Conservation (phyloP, 345 rosid genomes). For the Linum tenue region DNA sequence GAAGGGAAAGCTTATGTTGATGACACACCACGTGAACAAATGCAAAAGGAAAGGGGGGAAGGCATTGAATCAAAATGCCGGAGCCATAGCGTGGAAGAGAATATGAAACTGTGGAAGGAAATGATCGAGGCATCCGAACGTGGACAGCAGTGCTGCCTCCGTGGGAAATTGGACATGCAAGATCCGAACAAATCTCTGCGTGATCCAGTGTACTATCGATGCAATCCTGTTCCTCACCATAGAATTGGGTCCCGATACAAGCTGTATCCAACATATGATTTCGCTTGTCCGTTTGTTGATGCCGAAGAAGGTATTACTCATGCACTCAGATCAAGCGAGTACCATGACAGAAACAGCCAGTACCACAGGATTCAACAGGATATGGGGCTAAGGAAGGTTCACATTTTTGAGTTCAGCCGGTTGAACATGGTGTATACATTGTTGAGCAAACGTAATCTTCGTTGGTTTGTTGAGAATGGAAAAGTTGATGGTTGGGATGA, state of each 20-base stretch:
- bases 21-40: conserved; percentile 76
- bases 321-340: conserved; percentile 82
- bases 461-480: conserved; percentile 84
- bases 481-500: conserved; percentile 98
- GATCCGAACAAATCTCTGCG: conserved; percentile 88
- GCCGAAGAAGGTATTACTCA: conserved; percentile 74
- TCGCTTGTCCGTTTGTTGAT: conserved; percentile 95
- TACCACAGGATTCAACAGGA: conserved; percentile 71
- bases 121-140: conserved; percentile 72
- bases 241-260: conserved; percentile 79
- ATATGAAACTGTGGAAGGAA: conserved; percentile 74
- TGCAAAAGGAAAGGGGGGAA: conserved; percentile 90
- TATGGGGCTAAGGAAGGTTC: conserved; percentile 67
- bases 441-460: conserved; percentile 90
- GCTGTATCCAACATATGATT: conserved; percentile 94
- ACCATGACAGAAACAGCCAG: conserved; percentile 87
- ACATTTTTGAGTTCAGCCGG: conserved; percentile 74
- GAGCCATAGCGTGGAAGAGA: conserved; percentile 52
- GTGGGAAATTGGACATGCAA: conserved; percentile 91
- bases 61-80: conserved; percentile 85
- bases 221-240: conserved; percentile 86
- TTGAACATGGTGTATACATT: conserved; percentile 82
- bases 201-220: conserved; percentile 94
- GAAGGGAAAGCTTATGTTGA: conserved; percentile 91
- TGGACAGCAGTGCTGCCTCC: conserved; percentile 78